These are phyloP conservation scores for Lichtheimia ramosa DNA, from an alignment of 371 early-diverging fungal genomes.

Conservation along the genomic window DNA sequence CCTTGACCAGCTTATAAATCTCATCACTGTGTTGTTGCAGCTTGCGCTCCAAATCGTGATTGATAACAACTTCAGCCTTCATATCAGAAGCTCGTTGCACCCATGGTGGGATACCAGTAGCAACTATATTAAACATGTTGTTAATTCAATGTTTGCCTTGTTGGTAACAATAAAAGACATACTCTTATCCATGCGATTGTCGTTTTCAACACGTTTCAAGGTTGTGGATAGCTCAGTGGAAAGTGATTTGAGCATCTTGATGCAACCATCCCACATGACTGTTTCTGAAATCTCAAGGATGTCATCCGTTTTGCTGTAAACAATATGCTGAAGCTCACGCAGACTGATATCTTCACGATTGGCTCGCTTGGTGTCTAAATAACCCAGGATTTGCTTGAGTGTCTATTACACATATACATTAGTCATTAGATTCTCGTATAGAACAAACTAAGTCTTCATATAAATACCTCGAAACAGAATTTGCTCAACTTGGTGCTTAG, in stretches of 20 bases:
- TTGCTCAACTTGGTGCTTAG: constrained; percentile 51
- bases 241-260: constrained; percentile 50
- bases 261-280: constrained; percentile 64
- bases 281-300: constrained; percentile 55
- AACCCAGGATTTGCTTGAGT: constrained; percentile 29
- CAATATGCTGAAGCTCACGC: constrained; percentile 45
- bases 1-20: constrained; percentile 70
- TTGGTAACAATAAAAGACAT: constrained; percentile 10
- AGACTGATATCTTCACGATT: constrained; percentile 47
- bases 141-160: neutral
- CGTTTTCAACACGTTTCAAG: constrained; percentile 43
- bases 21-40: constrained; percentile 79
- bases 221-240: constrained; percentile 43
- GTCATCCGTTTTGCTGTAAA: constrained; percentile 53
- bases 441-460: neutral
- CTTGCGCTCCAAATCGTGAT: constrained; percentile 75
- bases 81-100: constrained; percentile 74
- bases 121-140: constrained; percentile 25
- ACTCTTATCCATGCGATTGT: constrained; percentile 52
- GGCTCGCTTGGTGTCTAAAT: constrained; percentile 34
- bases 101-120: constrained; percentile 73
- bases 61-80: constrained; percentile 75
- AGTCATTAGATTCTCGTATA: neutral
- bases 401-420: constrained; percentile 1
- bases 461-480: constrained; percentile 43